A percentile compares a stretch with the other conserved stretches of the same genome.
Conservation (phyloP, 371 early-diverging fungal species). For the Basidiobolus heterosporus region DNA sequence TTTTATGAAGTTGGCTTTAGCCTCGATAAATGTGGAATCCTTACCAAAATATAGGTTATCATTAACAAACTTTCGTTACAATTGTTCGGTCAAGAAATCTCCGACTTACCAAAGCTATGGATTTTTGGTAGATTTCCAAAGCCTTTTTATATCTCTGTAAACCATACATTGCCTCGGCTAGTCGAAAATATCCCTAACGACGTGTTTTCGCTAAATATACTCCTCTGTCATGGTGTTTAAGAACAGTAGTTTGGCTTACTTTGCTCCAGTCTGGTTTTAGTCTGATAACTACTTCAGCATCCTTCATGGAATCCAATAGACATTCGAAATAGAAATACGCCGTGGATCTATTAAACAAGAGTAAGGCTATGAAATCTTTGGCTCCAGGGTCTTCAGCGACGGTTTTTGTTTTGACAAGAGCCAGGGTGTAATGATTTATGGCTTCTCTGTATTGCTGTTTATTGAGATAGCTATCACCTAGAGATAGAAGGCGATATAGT, state of each 20-base stretch:
- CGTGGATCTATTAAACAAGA: conserved; percentile 56
- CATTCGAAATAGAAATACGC: conserved; percentile 12
- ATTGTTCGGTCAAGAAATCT: neutral
- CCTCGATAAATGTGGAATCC: conserved; percentile 29
- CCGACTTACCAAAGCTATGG: conserved; percentile 20
- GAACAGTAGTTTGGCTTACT: too few relatives aligned
- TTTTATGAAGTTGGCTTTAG: conserved; percentile 28
- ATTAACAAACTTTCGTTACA: neutral
- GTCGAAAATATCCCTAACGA: conserved; percentile 57
- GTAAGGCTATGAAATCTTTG: conserved; percentile 23
- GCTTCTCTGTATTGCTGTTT: too few relatives aligned
- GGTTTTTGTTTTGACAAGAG: too few relatives aligned
- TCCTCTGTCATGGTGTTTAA: too few relatives aligned
- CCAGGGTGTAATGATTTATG: too few relatives aligned
- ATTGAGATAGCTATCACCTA: too few relatives aligned
- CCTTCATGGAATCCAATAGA: conserved; percentile 32
- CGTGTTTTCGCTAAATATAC: too few relatives aligned
- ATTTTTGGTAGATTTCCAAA: conserved; percentile 29
- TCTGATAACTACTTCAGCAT: conserved; percentile 36
- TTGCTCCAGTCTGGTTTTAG: conserved; percentile 58
- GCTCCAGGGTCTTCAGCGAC: too few relatives aligned
- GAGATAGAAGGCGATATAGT: too few relatives aligned
- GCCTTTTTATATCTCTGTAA: conserved; percentile 35
- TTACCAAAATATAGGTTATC: neutral
- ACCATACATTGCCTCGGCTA: conserved; percentile 46